Base-by-base conservation (phyloP, 495 filamentous ascomycete species). In the Xylaria bambusicola region DNA sequence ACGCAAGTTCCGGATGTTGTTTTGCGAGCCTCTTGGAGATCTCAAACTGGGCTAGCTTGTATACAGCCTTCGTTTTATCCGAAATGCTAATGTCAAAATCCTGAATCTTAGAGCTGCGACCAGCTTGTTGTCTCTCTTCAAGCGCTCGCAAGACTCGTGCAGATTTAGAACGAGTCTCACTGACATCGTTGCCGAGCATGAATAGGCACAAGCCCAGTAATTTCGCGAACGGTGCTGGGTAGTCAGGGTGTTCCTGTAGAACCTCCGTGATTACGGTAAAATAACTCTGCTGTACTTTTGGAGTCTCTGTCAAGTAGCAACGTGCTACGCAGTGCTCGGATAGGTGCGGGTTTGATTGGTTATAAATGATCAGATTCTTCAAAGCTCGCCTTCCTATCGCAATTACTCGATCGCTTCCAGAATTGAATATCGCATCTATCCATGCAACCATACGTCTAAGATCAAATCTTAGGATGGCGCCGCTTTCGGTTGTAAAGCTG, bases 61-160 rank as follows among this genome's bases (percentile, higher is more conserved):
- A 98, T 2, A 98, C 93, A 1, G 94, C 94, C 57, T 93, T 96
- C 0, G 94, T 98, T 75, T 97, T 96, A 74, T 98, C 95, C 1
- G 94, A 93, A 44, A 98, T 93, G 70, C 93, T 97, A 64, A 98
- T 97, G 65, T 98, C 95, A 49, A 96, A 95, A 70, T 98, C 95
- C 67, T 96, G 92, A 31, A 98, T 84, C 64, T 93, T 91, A 5
- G 93, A 97, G 64, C 81, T 92, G 64, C 88, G 89, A 0, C 65
- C 65, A 27, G 70, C 73, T 66, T 88, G 86, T 62, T 91, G 88
- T 15, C 90, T 84, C 56, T 93, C 89, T 67, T 98, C 95, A 1
- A 97, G 77, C 6, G 84, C 86, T 27, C 91, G 82, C 21, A 98
- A 80, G 13, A 98, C 80, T 58, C 89, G 89, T 0, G 90, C 92